Conservation (phyloP, 1,284 basidiomycete genomes). For the Rhizoctonia solani region DNA sequence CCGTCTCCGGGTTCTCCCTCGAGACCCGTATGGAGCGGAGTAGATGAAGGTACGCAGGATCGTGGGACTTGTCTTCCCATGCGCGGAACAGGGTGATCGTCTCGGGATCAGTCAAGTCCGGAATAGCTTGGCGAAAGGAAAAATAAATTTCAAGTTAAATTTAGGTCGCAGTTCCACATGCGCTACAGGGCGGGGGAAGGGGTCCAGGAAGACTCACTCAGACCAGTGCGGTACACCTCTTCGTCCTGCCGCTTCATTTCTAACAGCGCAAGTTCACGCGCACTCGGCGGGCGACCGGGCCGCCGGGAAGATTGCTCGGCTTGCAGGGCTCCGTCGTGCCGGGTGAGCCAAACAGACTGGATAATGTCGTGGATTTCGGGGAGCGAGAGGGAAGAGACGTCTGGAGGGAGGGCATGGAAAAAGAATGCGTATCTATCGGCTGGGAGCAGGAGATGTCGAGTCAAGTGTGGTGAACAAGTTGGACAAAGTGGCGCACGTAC, state of each 20-base stretch:
- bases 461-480: not conserved
- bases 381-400: conserved; percentile 61
- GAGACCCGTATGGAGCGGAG: conserved; percentile 75
- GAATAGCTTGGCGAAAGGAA: conserved; percentile 62
- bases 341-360: conserved; percentile 70
- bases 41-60: conserved; percentile 73
- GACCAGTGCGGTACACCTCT: conserved; percentile 78
- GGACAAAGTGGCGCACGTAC: conserved; percentile 46
- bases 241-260: conserved; percentile 68
- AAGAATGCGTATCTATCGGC: conserved; percentile 82
- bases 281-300: conserved; percentile 77
- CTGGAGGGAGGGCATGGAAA: conserved; percentile 69
- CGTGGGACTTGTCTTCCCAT: conserved; percentile 69
- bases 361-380: conserved; percentile 71
- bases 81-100: conserved; percentile 74
- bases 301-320: conserved; percentile 65
- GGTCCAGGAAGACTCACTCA: conserved; percentile 60
- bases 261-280: conserved; percentile 71
- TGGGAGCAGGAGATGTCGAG: conserved; percentile 38
- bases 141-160: conserved; percentile 3
- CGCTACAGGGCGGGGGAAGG: conserved; percentile 32
- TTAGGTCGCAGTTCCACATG: not conserved
- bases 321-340: conserved; percentile 71
- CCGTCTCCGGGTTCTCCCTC: conserved; percentile 54
- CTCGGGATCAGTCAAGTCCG: conserved; percentile 74